A percentile compares a stretch with the other conserved stretches of the same genome.
Conservation (phyloP, 208 protist species). For the Naegleria gruberi region DNA sequence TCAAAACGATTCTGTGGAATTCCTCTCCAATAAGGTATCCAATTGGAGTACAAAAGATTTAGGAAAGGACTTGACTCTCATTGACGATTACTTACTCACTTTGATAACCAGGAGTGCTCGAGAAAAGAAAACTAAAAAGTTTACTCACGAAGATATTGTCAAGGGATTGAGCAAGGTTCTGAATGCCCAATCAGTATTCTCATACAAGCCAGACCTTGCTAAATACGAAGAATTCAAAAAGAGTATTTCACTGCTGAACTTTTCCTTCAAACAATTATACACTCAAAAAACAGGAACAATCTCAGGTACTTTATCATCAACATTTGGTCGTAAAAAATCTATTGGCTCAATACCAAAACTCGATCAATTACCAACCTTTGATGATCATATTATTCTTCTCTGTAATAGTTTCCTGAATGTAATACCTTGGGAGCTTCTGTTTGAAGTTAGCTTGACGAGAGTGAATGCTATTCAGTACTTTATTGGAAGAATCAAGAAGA, state of each 20-base stretch:
- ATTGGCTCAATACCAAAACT: neutral
- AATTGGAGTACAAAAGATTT: too few relatives aligned
- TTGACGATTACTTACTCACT: too few relatives aligned
- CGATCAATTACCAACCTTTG: neutral
- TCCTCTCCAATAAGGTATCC: too few relatives aligned
- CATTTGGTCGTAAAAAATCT: neutral
- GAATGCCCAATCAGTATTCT: neutral
- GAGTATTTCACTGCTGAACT: too few relatives aligned
- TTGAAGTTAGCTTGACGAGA: neutral
- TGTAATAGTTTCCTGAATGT: neutral
- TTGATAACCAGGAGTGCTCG: neutral
- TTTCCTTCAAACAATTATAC: neutral
- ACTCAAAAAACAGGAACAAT: neutral
- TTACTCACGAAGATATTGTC: neutral
- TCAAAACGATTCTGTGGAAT: too few relatives aligned
- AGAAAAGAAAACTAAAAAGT: neutral
- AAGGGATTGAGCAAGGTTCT: neutral
- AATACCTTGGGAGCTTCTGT: constrained; percentile 4
- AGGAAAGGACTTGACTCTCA: too few relatives aligned
- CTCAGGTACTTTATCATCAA: too few relatives aligned
- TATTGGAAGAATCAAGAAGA: neutral
- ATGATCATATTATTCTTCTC: neutral
- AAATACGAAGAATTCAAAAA: too few relatives aligned
- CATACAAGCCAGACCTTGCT: neutral
- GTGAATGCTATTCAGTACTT: neutral